These are phyloP conservation scores for Diaporthe humulicola DNA, from an alignment of 2,329 filamentous ascomycete genomes.

Conservation along the genomic window DNA sequence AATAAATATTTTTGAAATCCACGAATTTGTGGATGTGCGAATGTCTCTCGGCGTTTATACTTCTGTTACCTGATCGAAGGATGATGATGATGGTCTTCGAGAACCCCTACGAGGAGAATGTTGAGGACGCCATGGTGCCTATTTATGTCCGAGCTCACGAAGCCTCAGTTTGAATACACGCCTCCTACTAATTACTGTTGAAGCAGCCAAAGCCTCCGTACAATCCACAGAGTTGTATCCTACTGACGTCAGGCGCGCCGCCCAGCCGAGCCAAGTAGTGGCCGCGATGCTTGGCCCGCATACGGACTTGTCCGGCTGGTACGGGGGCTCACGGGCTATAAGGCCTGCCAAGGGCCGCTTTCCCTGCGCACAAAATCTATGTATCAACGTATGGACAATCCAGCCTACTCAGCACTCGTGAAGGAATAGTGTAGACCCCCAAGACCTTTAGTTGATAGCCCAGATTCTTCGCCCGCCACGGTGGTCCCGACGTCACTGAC, in stretches of 20 bases:
- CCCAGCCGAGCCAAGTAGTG: not conserved
- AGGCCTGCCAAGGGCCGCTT: not conserved
- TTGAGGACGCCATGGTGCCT: not conserved
- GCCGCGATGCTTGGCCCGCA: constrained; percentile 11
- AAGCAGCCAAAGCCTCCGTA: not conserved
- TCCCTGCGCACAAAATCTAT: not conserved
- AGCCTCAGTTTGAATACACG: not conserved
- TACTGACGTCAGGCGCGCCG: not conserved
- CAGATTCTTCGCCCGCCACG: not conserved
- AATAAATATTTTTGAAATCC: not conserved
- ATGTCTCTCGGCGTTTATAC: not conserved
- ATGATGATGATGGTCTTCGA: not conserved
- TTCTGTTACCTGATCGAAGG: too few species aligned
- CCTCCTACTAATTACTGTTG: rapidly evolving
- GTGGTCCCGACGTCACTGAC: not conserved
- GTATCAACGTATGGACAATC: too few species aligned
- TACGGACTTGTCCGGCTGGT: not conserved
- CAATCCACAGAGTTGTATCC: not conserved
- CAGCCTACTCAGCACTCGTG: not conserved
- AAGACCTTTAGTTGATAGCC: not conserved
- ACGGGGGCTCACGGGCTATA: not conserved
- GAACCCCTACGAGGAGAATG: not conserved
- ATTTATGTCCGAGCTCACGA: not conserved
- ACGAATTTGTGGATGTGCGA: not conserved
- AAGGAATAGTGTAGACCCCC: not conserved